Base-by-base conservation (phyloP, 2,329 filamentous ascomycete species). In the Penicillium verrucosum region DNA sequence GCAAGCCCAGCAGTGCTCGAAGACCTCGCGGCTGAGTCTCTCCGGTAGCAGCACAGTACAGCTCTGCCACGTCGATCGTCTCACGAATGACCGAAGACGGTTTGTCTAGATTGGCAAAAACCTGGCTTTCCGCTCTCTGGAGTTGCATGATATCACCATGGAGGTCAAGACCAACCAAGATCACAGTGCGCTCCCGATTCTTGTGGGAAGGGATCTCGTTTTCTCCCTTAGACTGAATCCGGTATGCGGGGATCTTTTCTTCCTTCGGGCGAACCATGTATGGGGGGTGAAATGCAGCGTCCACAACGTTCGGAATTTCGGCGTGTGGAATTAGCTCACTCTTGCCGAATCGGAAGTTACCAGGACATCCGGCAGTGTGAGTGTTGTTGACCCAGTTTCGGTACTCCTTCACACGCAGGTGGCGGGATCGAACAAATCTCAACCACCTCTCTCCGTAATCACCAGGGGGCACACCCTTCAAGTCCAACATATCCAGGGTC, bases 111-210 rank as follows among this genome's bases (percentile, higher is more conserved):
- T 59, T 45, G 29, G 50, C 42, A 44, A 72, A 71, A 34, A 73
- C 59, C 49, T 88, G 80, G 67, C 88, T 87, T 12, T 86, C 87
- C n/a, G 93, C 68, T 3, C 76, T 74, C 3, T 77, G 73, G 11
- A 96, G 81, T 68, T 88, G 91, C 0, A 77, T 75, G 58, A 96
- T 77, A 67, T 97, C 94, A 11, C 80, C 72, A 1, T 73, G 66
- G 10, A 88, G 73, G 57, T 89, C 87, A 68, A 97, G 92, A 18
- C 91, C 94, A 2, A 97, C 85, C 14, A 97, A 78, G 25, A 96
- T 78, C 43, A 96, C 75, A 41, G 85, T 86, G 27, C 87, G 83
- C 43, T 58, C 47, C 11, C 27, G 45, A 9, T 51, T 40, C 36
- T 60, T 61, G 43, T 61, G 30, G 14, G 60, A 30, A 25, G 56